Conservation (phyloP, 305 asterid species). For the Solanum chacoense region DNA sequence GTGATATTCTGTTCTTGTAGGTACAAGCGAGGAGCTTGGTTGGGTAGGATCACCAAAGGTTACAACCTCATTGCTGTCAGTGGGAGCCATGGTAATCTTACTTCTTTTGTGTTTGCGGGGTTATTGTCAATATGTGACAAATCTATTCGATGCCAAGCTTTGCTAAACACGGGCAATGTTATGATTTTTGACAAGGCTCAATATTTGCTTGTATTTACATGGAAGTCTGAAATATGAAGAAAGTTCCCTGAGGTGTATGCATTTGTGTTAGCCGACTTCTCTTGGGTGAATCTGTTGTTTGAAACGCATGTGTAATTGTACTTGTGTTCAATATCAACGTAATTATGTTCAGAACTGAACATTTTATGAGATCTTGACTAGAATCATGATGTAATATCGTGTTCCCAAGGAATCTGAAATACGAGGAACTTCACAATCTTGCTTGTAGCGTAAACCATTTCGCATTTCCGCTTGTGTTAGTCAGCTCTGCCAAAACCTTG, state of each 20-base stretch:
- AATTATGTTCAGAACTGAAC: background rate
- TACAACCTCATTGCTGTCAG: slow-evolving; percentile 29
- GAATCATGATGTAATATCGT: background rate
- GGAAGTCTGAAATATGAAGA: background rate
- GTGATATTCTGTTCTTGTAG: slow-evolving; percentile 8
- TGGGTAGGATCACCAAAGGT: slow-evolving; percentile 25
- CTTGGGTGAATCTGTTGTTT: background rate
- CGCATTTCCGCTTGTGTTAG: background rate
- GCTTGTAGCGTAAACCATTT: background rate
- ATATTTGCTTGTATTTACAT: background rate
- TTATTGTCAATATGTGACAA: background rate
- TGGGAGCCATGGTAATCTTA: slow-evolving; percentile 28
- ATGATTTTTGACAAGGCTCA: background rate
- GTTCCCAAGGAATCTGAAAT: background rate
- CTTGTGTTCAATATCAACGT: background rate
- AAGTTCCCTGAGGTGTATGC: background rate
- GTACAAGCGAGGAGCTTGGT: slow-evolving; percentile 27
- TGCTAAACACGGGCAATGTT: background rate
- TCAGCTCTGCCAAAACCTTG: background rate
- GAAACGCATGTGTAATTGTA: background rate
- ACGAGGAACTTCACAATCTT: background rate
- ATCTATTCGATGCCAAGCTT: background rate
- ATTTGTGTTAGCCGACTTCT: background rate
- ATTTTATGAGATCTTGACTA: background rate
- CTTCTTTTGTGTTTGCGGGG: background rate